Conservation (phyloP, 495 filamentous ascomycete species). For the Aspergillus cristatus region DNA sequence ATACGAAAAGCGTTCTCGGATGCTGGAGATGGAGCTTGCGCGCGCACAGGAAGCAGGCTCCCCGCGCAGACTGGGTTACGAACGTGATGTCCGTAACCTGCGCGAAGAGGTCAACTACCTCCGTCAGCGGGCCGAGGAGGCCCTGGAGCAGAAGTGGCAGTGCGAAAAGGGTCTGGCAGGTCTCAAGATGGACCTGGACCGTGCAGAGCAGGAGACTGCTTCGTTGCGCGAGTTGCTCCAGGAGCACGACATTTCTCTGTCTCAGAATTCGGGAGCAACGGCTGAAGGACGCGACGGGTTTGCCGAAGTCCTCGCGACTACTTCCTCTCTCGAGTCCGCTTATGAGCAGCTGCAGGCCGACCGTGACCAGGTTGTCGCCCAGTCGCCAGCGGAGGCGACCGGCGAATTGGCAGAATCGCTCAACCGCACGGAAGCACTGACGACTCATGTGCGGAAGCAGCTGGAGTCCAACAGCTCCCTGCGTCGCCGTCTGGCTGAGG, state of each 20-base stretch:
- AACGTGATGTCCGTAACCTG: slow-evolving; percentile 68
- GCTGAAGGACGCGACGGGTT: slow-evolving; percentile 32
- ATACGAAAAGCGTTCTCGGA: slow-evolving; percentile 63
- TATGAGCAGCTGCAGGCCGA: slow-evolving; percentile 77
- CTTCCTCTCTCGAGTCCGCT: slow-evolving; percentile 66
- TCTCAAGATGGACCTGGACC: slow-evolving; percentile 94
- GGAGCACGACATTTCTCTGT: slow-evolving; percentile 76
- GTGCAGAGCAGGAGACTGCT: slow-evolving; percentile 83
- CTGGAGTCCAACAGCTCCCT: slow-evolving; percentile 66
- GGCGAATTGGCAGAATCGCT: slow-evolving; percentile 61
- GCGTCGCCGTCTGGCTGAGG: slow-evolving; percentile 71
- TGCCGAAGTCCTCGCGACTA: slow-evolving; percentile 47
- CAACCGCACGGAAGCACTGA: slow-evolving; percentile 66
- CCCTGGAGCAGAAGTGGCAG: slow-evolving; percentile 92
- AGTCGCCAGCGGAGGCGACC: slow-evolving; percentile 55
- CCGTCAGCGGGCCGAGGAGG: slow-evolving; percentile 84
- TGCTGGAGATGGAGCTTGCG: slow-evolving; percentile 71
- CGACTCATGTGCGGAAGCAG: slow-evolving; percentile 65
- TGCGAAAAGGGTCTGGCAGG: slow-evolving; percentile 89
- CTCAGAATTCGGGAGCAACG: slow-evolving; percentile 28
- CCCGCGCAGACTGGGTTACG: slow-evolving; percentile 67
- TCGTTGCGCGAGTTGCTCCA: slow-evolving; percentile 70
- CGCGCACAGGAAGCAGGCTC: slow-evolving; percentile 55
- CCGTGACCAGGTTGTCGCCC: slow-evolving; percentile 57
- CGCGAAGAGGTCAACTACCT: slow-evolving; percentile 79